Evolutionary conservation across 192 early-diverging fungal genomes (phyloP), one percentile per base, ranked within the genome.

Genomic region (Physocladia obscura): DNA sequence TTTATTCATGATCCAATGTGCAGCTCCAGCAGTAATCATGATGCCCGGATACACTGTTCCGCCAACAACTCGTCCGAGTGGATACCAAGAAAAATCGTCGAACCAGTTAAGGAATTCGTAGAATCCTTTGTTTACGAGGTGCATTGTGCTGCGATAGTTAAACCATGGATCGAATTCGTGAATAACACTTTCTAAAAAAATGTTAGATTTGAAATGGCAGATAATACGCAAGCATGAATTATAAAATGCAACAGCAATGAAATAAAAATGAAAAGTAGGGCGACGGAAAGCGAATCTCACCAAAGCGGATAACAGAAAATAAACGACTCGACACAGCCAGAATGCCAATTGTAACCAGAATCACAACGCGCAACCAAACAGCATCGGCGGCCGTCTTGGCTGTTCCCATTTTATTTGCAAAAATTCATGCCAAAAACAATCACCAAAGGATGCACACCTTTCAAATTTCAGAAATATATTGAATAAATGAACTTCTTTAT

Each of bases 101-200:
- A 98, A 99, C 98, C 98, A 99, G 82, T 98, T 99, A 89, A 94
- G 94, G 75, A 99, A 99, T 60, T 97, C 93, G 79, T 98, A 97
- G 67, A 92, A 93, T 8, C 95, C 95, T 60, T 94, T 87, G 70
- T 94, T 85, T 27, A 96, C 96, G 4, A 99, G 83, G 73, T 93
- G 87, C 64, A 87, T 85, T 17, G 97, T 99, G 31, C 95, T 92
- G 72, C 97, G 89, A 81, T 97, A 98, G 84, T 98, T 99, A 84
- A 98, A 98, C 83, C 87, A 99, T 31, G 98, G 98, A 77, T 99
- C 98, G 76, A 99, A 99, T 77, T 99, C 98, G 85, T 99, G 98
- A 79, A 99, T 99, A 60, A 99, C 91, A 63, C 90, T 92, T 78
- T 99, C 98, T 83, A 69, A 30, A 3, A 3, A 17, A 36, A 13